Conservation (phyloP, 495 filamentous ascomycete genomes). For the Lophiotrema nucula region DNA sequence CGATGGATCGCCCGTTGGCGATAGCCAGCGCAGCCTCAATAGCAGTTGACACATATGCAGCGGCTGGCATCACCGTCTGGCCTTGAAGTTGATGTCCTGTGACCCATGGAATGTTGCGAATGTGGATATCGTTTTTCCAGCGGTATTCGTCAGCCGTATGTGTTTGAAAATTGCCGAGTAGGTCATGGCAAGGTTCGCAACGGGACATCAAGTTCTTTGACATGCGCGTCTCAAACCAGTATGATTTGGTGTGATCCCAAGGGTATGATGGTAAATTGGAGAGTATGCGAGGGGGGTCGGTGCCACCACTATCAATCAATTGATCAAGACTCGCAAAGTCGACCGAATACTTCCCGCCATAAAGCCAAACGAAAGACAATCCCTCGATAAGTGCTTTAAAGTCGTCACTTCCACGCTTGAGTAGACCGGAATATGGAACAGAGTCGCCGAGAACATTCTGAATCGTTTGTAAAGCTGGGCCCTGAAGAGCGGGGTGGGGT, state of each 20-base stretch:
- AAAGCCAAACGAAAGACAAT: neutral
- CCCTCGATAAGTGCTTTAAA: neutral
- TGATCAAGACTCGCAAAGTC: neutral
- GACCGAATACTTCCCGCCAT: neutral
- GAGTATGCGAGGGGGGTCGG: neutral
- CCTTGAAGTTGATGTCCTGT: neutral
- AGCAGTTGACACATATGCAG: slow-evolving; percentile 5
- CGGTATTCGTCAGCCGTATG: neutral
- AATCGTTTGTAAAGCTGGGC: neutral
- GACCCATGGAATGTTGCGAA: slow-evolving; percentile 1
- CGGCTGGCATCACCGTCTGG: slow-evolving; percentile 9
- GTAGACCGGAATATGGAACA: neutral
- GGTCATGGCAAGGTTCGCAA: neutral
- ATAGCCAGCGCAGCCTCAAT: neutral
- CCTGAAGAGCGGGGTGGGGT: slow-evolving; percentile 10
- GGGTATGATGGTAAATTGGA: neutral
- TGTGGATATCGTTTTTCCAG: slow-evolving; percentile 1
- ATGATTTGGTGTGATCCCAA: neutral
- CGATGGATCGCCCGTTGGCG: neutral
- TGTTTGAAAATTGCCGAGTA: neutral
- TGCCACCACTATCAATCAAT: neutral
- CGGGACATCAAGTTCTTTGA: neutral
- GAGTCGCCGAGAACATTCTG: neutral
- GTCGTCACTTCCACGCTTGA: neutral
- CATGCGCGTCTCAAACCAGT: neutral